Conservation (phyloP, 2,329 filamentous ascomycete genomes). For the Colletotrichum ledebouriae region DNA sequence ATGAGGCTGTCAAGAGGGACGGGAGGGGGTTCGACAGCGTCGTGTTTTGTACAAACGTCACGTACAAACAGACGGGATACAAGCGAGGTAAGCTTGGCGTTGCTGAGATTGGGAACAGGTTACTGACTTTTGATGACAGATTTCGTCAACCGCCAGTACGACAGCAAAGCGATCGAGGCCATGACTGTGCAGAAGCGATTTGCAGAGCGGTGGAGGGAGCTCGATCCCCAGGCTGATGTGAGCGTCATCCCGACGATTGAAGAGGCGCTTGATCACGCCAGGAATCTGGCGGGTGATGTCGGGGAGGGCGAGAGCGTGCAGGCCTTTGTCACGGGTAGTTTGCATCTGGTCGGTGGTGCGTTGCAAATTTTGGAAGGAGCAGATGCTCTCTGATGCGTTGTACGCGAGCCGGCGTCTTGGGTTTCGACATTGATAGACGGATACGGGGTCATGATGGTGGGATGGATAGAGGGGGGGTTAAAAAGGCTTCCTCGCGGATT, state of each 20-base stretch:
- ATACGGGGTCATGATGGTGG: neutral
- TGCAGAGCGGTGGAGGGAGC: slow-evolving; percentile 62
- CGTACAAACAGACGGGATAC: slow-evolving; percentile 64
- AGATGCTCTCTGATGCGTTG: slow-evolving; percentile 28
- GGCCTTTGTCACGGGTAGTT: slow-evolving; percentile 80
- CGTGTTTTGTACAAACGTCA: slow-evolving; percentile 87
- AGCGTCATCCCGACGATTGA: slow-evolving; percentile 65
- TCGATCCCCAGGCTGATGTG: slow-evolving; percentile 63
- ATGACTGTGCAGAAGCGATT: slow-evolving; percentile 67
- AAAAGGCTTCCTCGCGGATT: slow-evolving; percentile 29
- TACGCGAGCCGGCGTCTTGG: neutral
- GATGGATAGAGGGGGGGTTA: slow-evolving; percentile 50
- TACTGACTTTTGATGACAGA: slow-evolving; percentile 51
- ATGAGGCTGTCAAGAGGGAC: slow-evolving; percentile 64
- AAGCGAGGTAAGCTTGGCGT: slow-evolving; percentile 54
- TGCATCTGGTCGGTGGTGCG: slow-evolving; percentile 86
- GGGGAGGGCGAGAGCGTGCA: slow-evolving; percentile 55
- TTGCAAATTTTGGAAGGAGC: slow-evolving; percentile 54
- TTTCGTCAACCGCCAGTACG: slow-evolving; percentile 68
- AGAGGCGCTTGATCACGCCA: slow-evolving; percentile 61
- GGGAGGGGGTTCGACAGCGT: slow-evolving; percentile 74
- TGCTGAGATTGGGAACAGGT: neutral
- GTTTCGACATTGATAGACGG: slow-evolving; percentile 14
- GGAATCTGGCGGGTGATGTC: slow-evolving; percentile 44
- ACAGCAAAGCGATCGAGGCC: slow-evolving; percentile 64